Conservation (phyloP, 768 basidiomycete genomes). For the Gyrodon lividus region DNA sequence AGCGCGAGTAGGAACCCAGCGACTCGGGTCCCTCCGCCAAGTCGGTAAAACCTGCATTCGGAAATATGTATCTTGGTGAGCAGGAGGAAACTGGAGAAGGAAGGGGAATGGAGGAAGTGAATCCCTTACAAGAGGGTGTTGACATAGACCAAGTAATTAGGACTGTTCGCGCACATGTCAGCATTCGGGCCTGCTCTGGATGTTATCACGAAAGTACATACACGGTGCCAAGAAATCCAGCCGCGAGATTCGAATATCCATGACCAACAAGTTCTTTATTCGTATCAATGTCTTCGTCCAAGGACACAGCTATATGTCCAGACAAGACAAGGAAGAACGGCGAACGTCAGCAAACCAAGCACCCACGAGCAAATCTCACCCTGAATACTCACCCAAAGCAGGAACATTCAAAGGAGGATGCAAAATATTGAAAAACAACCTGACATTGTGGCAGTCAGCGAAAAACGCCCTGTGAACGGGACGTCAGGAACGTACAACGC, state of each 20-base stretch:
- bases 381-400: constrained; percentile 58
- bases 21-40: constrained; percentile 82
- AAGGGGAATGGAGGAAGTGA: too few relatives aligned
- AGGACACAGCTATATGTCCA: constrained; percentile 65
- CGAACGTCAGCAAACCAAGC: neutral
- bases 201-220: constrained; percentile 36
- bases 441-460: constrained; percentile 24
- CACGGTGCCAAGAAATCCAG: constrained; percentile 81
- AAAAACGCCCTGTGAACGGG: constrained; percentile 27
- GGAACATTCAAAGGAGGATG: constrained; percentile 90
- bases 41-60: constrained; percentile 74
- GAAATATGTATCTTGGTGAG: neutral
- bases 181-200: neutral
- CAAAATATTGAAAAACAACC: constrained; percentile 80
- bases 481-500: constrained; percentile 62
- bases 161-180: constrained; percentile 39
- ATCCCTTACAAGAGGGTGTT: constrained; percentile 69
- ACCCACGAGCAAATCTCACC: neutral
- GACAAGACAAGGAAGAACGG: too few relatives aligned
- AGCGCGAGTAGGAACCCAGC: constrained; percentile 84
- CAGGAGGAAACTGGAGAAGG: neutral
- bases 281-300: constrained; percentile 86
- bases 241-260: constrained; percentile 84
- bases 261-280: constrained; percentile 92
- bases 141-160: constrained; percentile 87